Percentiles rank a stretch among this genome's conserved stretches.
phyloP scores from a whole-genome alignment of 2,329 filamentous ascomycete genomes.

The Aspergillus awamori region DNA sequence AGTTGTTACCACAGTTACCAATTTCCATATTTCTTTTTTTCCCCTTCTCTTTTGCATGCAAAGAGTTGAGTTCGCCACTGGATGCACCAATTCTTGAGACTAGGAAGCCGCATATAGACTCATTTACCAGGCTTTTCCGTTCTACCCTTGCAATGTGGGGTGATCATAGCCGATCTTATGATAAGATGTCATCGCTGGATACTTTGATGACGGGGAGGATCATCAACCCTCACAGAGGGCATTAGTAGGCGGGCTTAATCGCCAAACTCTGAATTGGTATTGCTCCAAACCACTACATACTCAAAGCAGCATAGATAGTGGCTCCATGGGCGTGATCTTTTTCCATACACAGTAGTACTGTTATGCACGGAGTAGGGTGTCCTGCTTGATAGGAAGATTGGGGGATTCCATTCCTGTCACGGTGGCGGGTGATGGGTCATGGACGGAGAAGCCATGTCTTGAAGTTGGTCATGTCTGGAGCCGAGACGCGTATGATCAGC shows the following conservation, averaged over 20 bases:
- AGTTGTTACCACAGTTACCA: slow-evolving; percentile 3
- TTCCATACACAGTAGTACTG: neutral
- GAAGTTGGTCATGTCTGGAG: neutral
- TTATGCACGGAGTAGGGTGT: neutral
- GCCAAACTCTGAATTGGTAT: neutral
- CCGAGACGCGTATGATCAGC: slow-evolving; percentile 2
- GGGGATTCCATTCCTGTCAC: neutral
- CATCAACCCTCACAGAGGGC: neutral
- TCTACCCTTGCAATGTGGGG: slow-evolving; percentile 2
- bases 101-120: neutral
- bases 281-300: neutral
- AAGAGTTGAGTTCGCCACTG: neutral
- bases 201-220: neutral
- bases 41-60: neutral
- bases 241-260: neutral
- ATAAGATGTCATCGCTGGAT: neutral
- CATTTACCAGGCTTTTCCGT: neutral
- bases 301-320: neutral
- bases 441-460: slow-evolving; percentile 1
- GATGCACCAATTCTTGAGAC: slow-evolving; percentile 5
- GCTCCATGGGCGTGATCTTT: neutral
- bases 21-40: neutral
- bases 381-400: neutral
- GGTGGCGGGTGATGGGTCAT: slow-evolving; percentile 5
- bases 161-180: slow-evolving; percentile 1